A percentile compares a stretch with the other conserved stretches of the same genome.
Conservation (phyloP, 1,139 yeast species). For the Kurtzmaniella quercitrusa region DNA sequence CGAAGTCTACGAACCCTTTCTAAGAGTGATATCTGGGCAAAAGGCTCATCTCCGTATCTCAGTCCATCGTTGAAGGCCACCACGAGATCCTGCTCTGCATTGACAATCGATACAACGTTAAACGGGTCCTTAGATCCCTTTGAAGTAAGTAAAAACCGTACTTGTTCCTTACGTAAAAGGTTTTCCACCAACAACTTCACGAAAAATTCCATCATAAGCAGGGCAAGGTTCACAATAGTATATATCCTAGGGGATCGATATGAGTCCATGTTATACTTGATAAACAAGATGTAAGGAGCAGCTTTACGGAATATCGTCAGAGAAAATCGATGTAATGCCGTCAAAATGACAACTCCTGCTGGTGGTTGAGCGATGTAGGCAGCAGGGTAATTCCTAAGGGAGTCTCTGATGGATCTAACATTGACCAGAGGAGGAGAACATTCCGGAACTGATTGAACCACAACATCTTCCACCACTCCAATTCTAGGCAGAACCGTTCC, state of each 20-base stretch:
- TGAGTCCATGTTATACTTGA: constrained; percentile 64
- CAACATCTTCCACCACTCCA: neutral
- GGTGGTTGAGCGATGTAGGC: constrained; percentile 54
- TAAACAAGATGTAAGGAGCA: constrained; percentile 69
- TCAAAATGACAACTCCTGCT: constrained; percentile 44
- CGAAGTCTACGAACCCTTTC: constrained; percentile 25
- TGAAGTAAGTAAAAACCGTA: constrained; percentile 52
- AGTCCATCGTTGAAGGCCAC: constrained; percentile 37
- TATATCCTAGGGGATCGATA: constrained; percentile 61
- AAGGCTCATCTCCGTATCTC: constrained; percentile 11
- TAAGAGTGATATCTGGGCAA: constrained; percentile 6
- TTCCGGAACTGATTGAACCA: neutral
- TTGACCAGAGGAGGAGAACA: constrained; percentile 11
- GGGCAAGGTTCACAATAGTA: constrained; percentile 47
- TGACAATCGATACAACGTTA: constrained; percentile 35
- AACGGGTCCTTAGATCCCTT: constrained; percentile 27
- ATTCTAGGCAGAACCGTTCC: neutral
- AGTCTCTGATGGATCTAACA: constrained; percentile 37
- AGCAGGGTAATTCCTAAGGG: constrained; percentile 32
- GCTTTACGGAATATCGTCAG: constrained; percentile 61
- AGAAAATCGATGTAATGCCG: constrained; percentile 59
- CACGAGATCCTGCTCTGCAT: constrained; percentile 45
- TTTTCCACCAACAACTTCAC: constrained; percentile 87
- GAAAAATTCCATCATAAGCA: constrained; percentile 63
- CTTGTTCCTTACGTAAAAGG: constrained; percentile 76